Conservation (phyloP, 257 asterid genomes). For the Lycium barbarum region DNA sequence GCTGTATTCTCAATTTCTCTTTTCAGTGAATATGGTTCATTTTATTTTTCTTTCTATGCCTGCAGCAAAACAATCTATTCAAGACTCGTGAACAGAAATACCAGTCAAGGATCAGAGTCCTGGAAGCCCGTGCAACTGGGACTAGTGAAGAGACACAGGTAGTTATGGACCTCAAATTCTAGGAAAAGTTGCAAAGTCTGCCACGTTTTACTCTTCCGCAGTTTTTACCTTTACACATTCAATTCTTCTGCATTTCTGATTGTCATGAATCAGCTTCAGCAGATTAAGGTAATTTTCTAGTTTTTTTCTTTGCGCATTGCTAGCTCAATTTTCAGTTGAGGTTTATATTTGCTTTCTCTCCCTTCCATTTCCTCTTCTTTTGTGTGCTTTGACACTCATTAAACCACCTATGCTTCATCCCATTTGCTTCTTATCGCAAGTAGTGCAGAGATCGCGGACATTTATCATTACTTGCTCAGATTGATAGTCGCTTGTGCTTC, state of each 20-base stretch:
- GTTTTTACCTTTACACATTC: slow-evolving; percentile 13
- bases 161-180: slow-evolving; percentile 10
- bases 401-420: not conserved
- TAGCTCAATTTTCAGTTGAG: not conserved
- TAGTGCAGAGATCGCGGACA: not conserved
- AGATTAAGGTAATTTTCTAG: slow-evolving; percentile 52
- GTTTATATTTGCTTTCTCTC: not conserved
- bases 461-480: slow-evolving; percentile 16
- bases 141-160: slow-evolving; percentile 77
- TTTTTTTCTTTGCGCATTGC: not conserved
- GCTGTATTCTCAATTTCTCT: slow-evolving; percentile 9
- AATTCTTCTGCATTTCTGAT: slow-evolving; percentile 46
- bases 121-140: slow-evolving; percentile 85
- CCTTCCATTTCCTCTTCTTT: not conserved
- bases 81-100: slow-evolving; percentile 93
- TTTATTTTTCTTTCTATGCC: slow-evolving; percentile 10
- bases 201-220: not conserved
- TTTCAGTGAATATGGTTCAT: not conserved
- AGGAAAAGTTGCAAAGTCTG: not conserved
- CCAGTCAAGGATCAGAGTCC: slow-evolving; percentile 80
- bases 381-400: not conserved
- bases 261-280: slow-evolving; percentile 67
- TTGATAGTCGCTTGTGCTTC: not conserved
- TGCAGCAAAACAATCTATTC: slow-evolving; percentile 85
- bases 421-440: not conserved